These are phyloP conservation scores for Cutaneotrichosporon sp. DNA, from an alignment of 1,284 basidiomycete species.

Conservation along the genomic window DNA sequence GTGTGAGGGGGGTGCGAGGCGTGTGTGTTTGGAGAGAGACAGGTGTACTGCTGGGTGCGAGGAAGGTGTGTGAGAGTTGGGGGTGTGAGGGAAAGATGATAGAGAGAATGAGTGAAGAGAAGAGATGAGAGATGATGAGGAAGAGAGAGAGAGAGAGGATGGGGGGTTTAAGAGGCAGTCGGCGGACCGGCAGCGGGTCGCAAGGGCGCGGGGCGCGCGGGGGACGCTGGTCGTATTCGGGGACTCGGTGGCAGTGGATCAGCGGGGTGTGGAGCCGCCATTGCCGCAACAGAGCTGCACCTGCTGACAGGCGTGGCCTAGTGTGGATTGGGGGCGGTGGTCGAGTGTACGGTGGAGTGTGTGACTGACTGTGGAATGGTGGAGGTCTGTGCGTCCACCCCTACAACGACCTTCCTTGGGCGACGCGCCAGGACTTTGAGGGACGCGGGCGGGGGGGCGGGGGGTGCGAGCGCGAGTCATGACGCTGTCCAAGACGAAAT, in stretches of 20 bases:
- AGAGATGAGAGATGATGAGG: neutral
- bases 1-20: neutral
- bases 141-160: neutral
- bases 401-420: neutral
- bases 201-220: no score
- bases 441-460: neutral
- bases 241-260: no score
- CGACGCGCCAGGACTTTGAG: neutral
- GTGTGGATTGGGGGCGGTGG: no score
- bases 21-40: neutral
- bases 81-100: no score
- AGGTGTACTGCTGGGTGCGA: neutral
- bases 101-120: neutral
- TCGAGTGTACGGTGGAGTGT: no score
- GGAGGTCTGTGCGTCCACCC: neutral
- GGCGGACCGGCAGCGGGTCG: no score
- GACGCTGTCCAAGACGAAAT: neutral
- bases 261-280: no score
- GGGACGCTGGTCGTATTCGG: no score
- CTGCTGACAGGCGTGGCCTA: no score
- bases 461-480: neutral
- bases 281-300: no score
- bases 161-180: no score
- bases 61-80: neutral
- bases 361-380: neutral